Percentiles rank a stretch among this genome's conserved stretches.
These are phyloP conservation scores for Pichia kluyveri DNA, from an alignment of 805 yeast species.

Conservation along the genomic window DNA sequence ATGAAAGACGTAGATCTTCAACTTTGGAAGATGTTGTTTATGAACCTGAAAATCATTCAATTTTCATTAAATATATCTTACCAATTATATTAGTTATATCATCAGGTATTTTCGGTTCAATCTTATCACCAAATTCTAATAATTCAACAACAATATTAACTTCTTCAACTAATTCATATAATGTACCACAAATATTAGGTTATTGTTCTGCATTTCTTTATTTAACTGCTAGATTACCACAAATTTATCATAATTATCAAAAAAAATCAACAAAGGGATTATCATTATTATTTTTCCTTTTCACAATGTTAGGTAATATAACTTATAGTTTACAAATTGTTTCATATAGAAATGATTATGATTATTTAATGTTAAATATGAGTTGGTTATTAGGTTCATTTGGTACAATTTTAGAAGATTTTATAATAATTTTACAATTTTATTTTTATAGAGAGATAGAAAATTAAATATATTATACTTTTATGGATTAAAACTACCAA, in stretches of 20 bases:
- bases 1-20: slow-evolving; percentile 22
- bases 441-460: slow-evolving; percentile 36
- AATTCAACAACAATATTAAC: slow-evolving; percentile 2
- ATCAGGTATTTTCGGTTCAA: slow-evolving; percentile 56
- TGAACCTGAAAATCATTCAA: slow-evolving; percentile 37
- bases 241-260: slow-evolving; percentile 67
- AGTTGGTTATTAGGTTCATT: slow-evolving; percentile 76
- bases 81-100: slow-evolving; percentile 55
- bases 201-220: slow-evolving; percentile 61
- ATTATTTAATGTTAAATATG: slow-evolving; percentile 51
- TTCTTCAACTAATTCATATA: too few relatives aligned
- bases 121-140: slow-evolving; percentile 33
- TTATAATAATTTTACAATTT: slow-evolving; percentile 57
- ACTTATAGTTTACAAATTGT: slow-evolving; percentile 70
- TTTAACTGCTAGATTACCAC: slow-evolving; percentile 71
- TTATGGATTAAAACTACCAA: slow-evolving; percentile 35
- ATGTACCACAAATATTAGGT: slow-evolving; percentile 53
- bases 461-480: background rate
- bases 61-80: slow-evolving; percentile 41
- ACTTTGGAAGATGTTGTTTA: slow-evolving; percentile 43
- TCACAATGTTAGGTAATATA: slow-evolving; percentile 65
- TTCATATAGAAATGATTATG: slow-evolving; percentile 51
- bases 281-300: slow-evolving; percentile 68
- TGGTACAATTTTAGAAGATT: slow-evolving; percentile 69
- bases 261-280: slow-evolving; percentile 81